Evolutionary conservation across 495 filamentous ascomycete genomes (phyloP), one percentile per base, ranked within the genome.

Genomic region (Polyplosphaeria fusca): DNA sequence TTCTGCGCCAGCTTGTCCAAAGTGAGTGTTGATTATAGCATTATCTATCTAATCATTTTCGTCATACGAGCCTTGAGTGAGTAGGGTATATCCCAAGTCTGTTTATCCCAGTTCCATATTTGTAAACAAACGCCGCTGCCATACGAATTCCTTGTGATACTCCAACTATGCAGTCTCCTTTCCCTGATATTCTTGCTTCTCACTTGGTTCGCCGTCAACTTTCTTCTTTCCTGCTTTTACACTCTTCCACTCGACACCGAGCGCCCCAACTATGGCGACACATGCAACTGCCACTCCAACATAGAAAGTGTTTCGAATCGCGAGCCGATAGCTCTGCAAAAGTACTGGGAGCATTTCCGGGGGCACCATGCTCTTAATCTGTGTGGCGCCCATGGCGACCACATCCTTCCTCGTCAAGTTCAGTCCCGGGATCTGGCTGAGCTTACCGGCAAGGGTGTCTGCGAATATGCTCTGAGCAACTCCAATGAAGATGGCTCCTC

Each of bases 371-470:
- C 40, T 27, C 52, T 46, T 51, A 35, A 61, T 44, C 5, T 61
- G 13, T 2, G 52, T 56, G 16, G 58, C 58, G 5, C 58, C 58
- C 27, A 39, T 61, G 11, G 55, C 35, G 1, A 46, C 58, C 5
- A 61, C 40, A 28, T 20, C 20, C 0, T 32, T 22, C 18, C 32
- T 35, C 5, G 16, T 27, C 19, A 52, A 9, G 25, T 56, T 28
- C 26, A 61, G 14, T 7, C 52, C 52, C 0, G 51, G 43, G 16
- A 61, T 30, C 1, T 67, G 91, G 87, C 0, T 79, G 82, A 1
- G 85, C 84, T 47, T 27, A 4, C 44, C 24, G 3, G 51, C 47
- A 18, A 61, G 28, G 7, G 14, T 24, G 27, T 51, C 51, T 4
- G 46, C 41, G 32, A 61, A 52, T 14, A 61, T 41, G 23, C 46